A percentile compares a stretch with the other conserved stretches of the same genome.
Conservation (phyloP, 805 yeast species). For the Yarrowia sp. region DNA sequence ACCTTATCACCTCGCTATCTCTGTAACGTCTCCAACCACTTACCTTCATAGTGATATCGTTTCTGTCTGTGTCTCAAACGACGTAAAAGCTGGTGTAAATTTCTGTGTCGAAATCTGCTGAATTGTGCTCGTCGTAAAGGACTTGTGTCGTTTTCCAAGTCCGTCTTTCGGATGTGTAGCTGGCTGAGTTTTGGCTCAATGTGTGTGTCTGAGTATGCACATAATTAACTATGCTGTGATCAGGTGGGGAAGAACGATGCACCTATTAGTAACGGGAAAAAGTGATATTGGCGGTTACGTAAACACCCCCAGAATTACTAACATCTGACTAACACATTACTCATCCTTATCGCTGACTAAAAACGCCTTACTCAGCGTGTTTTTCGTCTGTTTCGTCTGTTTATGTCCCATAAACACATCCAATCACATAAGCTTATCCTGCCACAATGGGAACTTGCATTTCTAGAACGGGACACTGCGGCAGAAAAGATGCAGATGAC, state of each 20-base stretch:
- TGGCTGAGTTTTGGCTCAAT: neutral
- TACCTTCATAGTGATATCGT: constrained; percentile 4
- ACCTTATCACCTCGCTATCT: neutral
- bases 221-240: neutral
- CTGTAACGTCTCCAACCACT: constrained; percentile 22
- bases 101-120: no score
- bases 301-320: no score
- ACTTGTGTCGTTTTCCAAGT: neutral
- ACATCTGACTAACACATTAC: no score
- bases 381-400: no score
- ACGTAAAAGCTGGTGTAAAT: no score
- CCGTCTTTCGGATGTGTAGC: neutral
- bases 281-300: no score
- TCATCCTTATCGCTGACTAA: no score
- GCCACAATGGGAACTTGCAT: constrained; percentile 24
- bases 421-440: constrained; percentile 14
- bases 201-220: neutral
- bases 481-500: neutral
- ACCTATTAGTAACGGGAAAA: no score
- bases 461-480: constrained; percentile 7
- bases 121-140: no score
- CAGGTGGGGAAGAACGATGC: constrained; percentile 6
- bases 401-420: constrained; percentile 1
- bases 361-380: no score
- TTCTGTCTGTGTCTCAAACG: no score